Conservation (phyloP, 169 alveolate genomes). For the Besnoitia besnoiti region DNA sequence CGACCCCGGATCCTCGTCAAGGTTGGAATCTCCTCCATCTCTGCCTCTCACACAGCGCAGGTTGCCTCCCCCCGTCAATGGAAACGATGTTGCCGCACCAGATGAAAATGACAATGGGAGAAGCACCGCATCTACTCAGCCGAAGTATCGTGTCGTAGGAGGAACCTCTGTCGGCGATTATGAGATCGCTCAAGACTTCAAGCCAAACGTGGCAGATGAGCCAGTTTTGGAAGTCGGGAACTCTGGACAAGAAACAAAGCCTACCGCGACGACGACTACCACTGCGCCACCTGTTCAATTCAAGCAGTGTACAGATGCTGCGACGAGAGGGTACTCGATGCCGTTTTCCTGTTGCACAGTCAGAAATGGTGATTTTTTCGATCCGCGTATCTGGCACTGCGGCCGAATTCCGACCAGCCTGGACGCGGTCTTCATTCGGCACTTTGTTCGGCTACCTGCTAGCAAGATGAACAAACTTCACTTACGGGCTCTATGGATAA, state of each 20-base stretch:
- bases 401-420: slow-evolving; percentile 53
- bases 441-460: slow-evolving; percentile 38
- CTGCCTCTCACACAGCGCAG: no score
- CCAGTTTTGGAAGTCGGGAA: background rate
- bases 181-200: slow-evolving; percentile 18
- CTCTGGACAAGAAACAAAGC: background rate
- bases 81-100: no score
- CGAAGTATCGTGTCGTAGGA: slow-evolving; percentile 12
- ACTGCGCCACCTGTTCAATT: background rate
- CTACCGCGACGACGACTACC: background rate
- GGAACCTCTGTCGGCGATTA: background rate
- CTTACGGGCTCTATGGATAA: slow-evolving; percentile 57
- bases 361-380: slow-evolving; percentile 33
- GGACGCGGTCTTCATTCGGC: slow-evolving; percentile 63
- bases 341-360: slow-evolving; percentile 54
- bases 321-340: slow-evolving; percentile 26
- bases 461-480: background rate
- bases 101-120: no score
- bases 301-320: slow-evolving; percentile 49
- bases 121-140: no score
- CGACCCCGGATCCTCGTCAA: no score
- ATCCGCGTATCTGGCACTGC: slow-evolving; percentile 50
- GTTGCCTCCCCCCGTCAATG: no score
- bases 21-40: no score
- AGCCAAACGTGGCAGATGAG: background rate